phyloP scores from a whole-genome alignment of 192 early-diverging fungal species.

The Coemansia sp. region DNA sequence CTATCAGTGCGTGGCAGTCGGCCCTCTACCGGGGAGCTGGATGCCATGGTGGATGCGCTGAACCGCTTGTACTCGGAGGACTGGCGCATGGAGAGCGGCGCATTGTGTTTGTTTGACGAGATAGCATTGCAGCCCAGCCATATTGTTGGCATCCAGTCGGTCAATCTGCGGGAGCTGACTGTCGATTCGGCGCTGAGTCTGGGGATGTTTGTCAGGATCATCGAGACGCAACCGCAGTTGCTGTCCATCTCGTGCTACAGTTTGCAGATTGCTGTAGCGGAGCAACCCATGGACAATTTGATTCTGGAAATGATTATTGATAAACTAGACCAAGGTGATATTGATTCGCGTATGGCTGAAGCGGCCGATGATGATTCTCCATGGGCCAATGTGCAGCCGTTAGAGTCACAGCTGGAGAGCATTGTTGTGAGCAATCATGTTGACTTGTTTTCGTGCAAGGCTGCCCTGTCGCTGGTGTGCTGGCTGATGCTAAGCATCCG shows the following conservation, averaged over 20 bases:
- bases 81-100: not conserved
- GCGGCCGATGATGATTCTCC: not conserved
- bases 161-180: not conserved
- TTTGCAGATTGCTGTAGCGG: not conserved
- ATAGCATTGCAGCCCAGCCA: not conserved
- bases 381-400: not conserved
- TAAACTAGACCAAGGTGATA: not conserved
- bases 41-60: not conserved
- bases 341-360: too few relatives aligned
- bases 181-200: not conserved
- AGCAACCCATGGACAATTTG: not conserved
- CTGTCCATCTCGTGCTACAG: not conserved
- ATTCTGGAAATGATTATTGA: not conserved
- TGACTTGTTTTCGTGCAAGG: not conserved
- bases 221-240: not conserved
- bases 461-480: not conserved
- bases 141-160: not conserved
- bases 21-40: not conserved
- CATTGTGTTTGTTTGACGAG: slow-evolving; percentile 1
- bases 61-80: not conserved
- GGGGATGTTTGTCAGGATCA: not conserved
- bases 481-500: not conserved
- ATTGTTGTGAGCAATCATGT: slow-evolving; percentile 1
- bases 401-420: not conserved
- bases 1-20: not conserved